Conservation (phyloP, 768 basidiomycete species). For the Calocera viscosa region DNA sequence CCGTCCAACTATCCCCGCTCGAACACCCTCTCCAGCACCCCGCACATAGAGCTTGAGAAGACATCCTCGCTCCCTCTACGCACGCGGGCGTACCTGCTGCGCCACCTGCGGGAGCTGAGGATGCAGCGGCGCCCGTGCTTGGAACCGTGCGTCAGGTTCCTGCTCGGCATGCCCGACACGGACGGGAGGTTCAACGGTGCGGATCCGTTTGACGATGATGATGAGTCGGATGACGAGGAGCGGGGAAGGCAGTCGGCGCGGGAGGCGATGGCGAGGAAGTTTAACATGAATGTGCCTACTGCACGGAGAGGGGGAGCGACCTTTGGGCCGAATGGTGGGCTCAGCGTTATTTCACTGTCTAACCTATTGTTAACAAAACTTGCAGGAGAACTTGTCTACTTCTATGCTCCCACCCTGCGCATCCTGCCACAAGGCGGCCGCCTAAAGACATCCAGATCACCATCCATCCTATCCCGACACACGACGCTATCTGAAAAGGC, state of each 20-base stretch:
- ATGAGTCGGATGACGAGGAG: conserved; percentile 35
- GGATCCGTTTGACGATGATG: conserved; percentile 22
- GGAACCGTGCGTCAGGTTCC: conserved; percentile 68
- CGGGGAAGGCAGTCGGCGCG: conserved; percentile 38
- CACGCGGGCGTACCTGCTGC: conserved; percentile 64
- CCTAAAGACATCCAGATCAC: conserved; percentile 13
- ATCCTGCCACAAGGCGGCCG: conserved; percentile 39
- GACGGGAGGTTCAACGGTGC: conserved; percentile 24
- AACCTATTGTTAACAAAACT: not conserved
- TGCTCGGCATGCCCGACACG: conserved; percentile 47
- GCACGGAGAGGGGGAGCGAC: conserved; percentile 76
- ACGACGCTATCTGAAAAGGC: conserved; percentile 9
- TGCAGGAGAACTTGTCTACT: conserved; percentile 72
- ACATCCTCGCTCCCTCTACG: conserved; percentile 67
- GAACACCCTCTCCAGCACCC: conserved; percentile 48
- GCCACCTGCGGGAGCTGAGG: conserved; percentile 58
- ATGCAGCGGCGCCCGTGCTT: conserved; percentile 69
- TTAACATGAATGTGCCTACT: conserved; percentile 69
- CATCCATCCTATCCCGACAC: conserved; percentile 13
- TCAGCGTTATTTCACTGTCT: not conserved
- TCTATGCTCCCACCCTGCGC: conserved; percentile 50
- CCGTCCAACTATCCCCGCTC: conserved; percentile 67
- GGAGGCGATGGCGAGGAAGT: conserved; percentile 52
- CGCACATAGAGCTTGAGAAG: conserved; percentile 69
- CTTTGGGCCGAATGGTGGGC: conserved; percentile 75